Percentiles rank a stretch among this genome's conserved stretches.
phyloP scores from a whole-genome alignment of 2,329 filamentous ascomycete genomes.

The Colletotrichum tabaci region DNA sequence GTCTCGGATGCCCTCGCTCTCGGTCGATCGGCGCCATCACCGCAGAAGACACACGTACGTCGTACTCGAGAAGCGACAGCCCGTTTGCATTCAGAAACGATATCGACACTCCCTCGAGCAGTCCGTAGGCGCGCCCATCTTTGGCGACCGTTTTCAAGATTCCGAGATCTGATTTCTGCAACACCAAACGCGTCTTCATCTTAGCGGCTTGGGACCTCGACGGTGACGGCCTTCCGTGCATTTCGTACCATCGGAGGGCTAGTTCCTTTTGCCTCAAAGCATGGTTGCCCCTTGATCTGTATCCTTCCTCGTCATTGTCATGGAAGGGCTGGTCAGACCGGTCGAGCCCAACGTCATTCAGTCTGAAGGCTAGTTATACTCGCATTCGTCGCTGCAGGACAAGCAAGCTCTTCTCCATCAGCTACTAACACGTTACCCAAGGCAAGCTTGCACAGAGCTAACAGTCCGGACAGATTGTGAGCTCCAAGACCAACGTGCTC shows the following conservation, averaged over 20 bases:
- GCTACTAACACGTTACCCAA: no score
- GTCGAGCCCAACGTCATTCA: not conserved
- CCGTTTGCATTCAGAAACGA: not conserved
- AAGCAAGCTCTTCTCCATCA: not conserved
- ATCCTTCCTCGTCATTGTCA: not conserved
- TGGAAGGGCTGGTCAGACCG: not conserved
- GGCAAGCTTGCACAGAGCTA: not conserved
- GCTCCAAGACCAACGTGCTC: not conserved
- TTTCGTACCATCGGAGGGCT: not conserved
- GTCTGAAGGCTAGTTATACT: not conserved
- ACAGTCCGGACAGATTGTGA: not conserved
- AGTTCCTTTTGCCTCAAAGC: not conserved
- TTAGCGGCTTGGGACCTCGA: no score
- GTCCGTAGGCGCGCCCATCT: not conserved
- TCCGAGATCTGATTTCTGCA: not conserved
- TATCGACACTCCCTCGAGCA: no score
- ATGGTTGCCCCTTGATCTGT: not conserved
- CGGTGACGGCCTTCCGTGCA: not conserved
- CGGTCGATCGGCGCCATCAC: not conserved
- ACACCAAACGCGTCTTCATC: not conserved
- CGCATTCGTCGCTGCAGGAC: no score
- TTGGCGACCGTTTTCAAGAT: not conserved
- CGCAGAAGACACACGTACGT: no score
- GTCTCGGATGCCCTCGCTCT: not conserved
- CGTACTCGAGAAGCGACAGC: not conserved